Base-by-base conservation (phyloP, 495 filamentous ascomycete genomes). In the Terfezia claveryi region DNA sequence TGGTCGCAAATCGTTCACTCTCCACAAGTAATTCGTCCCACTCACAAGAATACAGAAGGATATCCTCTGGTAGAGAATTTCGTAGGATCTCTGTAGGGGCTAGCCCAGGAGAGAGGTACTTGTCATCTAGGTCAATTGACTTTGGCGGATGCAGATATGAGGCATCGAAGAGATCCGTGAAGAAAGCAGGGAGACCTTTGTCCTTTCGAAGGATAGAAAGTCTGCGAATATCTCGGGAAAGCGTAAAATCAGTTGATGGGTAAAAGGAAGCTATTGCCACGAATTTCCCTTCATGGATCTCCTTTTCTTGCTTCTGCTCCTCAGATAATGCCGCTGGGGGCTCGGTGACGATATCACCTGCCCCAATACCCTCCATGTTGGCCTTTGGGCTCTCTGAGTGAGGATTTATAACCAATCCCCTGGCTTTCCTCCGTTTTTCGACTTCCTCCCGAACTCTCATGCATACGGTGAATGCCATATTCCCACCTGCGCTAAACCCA, bases 21-120 rank as follows among this genome's bases (percentile, higher is more conserved):
- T 95, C 89, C 2, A 74, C 74, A 38, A 87, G 70, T 23, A 95
- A 68, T 83, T 93, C 91, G 62, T 94, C 88, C 78, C 80, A 92
- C 68, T 94, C 88, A 67, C 86, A 93, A 10, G 83, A 79, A 58
- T 80, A 84, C 49, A 95, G 60, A 23, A 77, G 73, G n/a, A 86
- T 74, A 2, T 20, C 44, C 49, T 83, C 74, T 0, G 83, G 82
- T 11, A 85, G 67, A 6, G 67, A 71, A 7, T 68, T 68, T 27
- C 51, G 49, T 10, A 85, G 65, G 44, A 75, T 66, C 36, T 71
- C 66, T 44, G 75, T 71, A 0, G 73, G 67, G 14, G 82, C 82
- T 0, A 76, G 73, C 9, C 76, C 79, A 0, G 82, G 82, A 14
- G 73, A 77, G 0, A 82, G 74, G 64, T 73, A 82, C 9, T 80